phyloP scores from a whole-genome alignment of 352 stramenopile genomes.

The Pythium guiyangense region DNA sequence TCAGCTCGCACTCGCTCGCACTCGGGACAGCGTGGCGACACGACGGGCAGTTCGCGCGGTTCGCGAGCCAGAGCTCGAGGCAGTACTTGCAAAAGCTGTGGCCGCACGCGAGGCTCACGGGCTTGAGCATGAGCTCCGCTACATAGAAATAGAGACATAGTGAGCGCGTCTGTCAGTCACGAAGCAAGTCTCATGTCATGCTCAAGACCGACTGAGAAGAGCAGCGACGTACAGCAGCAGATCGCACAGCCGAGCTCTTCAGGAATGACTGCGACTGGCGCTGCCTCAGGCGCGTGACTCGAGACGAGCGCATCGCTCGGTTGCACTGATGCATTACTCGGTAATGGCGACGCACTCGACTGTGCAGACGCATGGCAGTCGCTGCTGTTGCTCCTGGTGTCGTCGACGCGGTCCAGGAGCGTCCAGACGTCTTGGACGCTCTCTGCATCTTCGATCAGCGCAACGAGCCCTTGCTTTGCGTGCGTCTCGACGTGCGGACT shows the following conservation, averaged over 20 bases:
- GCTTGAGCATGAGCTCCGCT: constrained; percentile 48
- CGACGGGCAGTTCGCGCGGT: constrained; percentile 30
- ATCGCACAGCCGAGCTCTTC: constrained; percentile 29
- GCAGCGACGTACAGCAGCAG: constrained; percentile 28
- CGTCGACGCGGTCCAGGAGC: constrained; percentile 5
- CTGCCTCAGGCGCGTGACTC: background rate
- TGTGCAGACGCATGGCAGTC: background rate
- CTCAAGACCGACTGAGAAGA: too few species aligned
- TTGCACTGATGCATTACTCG: background rate
- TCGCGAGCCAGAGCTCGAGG: constrained; percentile 35
- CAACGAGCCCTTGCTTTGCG: constrained; percentile 12
- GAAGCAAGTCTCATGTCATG: too few species aligned
- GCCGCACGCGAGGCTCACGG: constrained; percentile 31
- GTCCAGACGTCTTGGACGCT: constrained; percentile 10
- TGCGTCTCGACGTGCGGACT: constrained; percentile 6
- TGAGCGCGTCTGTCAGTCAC: too few species aligned
- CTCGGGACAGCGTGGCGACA: constrained; percentile 20
- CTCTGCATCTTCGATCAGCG: constrained; percentile 14
- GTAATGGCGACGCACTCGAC: background rate
- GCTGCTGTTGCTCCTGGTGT: too few species aligned
- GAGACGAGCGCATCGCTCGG: background rate
- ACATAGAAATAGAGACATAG: background rate
- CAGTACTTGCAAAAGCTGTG: constrained; percentile 48
- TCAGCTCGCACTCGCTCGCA: constrained; percentile 1
- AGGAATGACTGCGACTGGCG: constrained; percentile 15